These are phyloP conservation scores for Setaria italica DNA, from an alignment of 202 grass and related monocot genomes.

Conservation along the genomic window DNA sequence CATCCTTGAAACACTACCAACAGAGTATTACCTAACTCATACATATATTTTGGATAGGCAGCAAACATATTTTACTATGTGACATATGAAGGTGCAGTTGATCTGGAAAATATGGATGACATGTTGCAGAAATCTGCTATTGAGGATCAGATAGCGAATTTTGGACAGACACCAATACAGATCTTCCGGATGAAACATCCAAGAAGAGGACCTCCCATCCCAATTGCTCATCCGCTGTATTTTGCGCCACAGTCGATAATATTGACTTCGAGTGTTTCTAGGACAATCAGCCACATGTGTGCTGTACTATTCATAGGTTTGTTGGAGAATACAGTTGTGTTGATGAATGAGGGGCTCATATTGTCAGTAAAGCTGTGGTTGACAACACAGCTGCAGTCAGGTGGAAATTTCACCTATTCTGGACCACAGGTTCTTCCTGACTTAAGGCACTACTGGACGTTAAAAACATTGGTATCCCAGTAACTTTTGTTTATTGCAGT, in stretches of 20 bases:
- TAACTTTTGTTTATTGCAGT: conserved; percentile 17
- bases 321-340: conserved; percentile 67
- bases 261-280: conserved; percentile 70
- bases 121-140: conserved; percentile 98
- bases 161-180: conserved; percentile 96
- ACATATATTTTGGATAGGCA: conserved; percentile 64
- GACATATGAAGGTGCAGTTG: conserved; percentile 96
- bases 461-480: background rate
- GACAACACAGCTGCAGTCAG: conserved; percentile 78
- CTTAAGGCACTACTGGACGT: background rate
- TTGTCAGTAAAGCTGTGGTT: conserved; percentile 87
- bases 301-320: conserved; percentile 77
- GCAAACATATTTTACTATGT: conserved; percentile 99
- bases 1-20: conserved; percentile 51
- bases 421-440: conserved; percentile 75
- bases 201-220: conserved; percentile 94
- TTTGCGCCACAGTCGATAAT: conserved; percentile 95
- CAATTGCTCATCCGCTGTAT: conserved; percentile 90
- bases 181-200: conserved; percentile 95
- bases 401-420: conserved; percentile 97
- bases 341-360: conserved; percentile 73
- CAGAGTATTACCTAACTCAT: conserved; percentile 2
- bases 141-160: conserved; percentile 99
- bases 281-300: conserved; percentile 53
- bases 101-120: conserved; percentile 99